Conservation (phyloP, 352 stramenopile genomes). For the Phytophthora syringae region DNA sequence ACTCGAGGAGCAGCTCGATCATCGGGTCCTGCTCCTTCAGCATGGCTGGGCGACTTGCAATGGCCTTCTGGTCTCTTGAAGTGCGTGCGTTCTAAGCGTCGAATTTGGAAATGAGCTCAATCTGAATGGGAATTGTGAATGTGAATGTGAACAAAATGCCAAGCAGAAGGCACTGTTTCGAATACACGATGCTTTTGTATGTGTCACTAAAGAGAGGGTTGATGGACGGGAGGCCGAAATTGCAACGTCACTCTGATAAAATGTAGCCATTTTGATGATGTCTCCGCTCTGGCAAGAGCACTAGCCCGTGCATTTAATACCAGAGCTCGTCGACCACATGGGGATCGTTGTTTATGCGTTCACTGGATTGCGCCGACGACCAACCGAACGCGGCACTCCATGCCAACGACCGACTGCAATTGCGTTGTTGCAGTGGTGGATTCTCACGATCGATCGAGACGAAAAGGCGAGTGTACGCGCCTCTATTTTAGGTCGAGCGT, state of each 20-base stretch:
- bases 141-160: constrained; percentile 1
- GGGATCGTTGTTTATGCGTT: background rate
- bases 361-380: background rate
- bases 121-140: background rate
- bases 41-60: constrained; percentile 35
- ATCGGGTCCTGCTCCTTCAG: constrained; percentile 88
- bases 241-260: background rate
- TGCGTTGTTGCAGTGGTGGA: constrained; percentile 4
- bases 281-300: background rate
- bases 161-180: constrained; percentile 14
- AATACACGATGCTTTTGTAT: constrained; percentile 5
- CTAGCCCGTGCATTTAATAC: background rate
- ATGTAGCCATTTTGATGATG: constrained; percentile 5
- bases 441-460: constrained; percentile 22
- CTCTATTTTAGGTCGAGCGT: constrained; percentile 25
- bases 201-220: constrained; percentile 9
- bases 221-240: background rate
- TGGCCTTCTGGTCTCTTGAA: background rate
- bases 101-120: constrained; percentile 19
- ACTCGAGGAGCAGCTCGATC: constrained; percentile 87
- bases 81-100: constrained; percentile 1
- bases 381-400: constrained; percentile 11
- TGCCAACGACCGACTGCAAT: constrained; percentile 4
- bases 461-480: background rate
- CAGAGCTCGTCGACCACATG: background rate